Percentiles rank a stretch among this genome's conserved stretches.
phyloP scores from a whole-genome alignment of 2,329 filamentous ascomycete genomes.

The Penicillium sp. region DNA sequence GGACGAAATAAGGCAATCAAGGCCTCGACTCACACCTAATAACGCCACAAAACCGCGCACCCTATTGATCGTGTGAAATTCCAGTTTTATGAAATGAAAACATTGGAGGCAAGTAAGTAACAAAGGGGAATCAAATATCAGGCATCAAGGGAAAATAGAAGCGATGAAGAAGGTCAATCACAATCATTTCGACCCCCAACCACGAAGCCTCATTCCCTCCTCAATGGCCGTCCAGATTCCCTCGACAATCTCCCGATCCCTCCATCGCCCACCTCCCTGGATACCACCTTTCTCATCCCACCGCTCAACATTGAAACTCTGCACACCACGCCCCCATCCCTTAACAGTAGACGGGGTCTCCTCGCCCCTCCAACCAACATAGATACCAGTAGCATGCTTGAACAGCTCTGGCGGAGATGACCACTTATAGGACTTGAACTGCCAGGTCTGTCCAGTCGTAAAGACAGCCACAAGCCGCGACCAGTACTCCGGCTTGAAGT shows the following conservation, averaged over 20 bases:
- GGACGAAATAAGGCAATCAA: not conserved
- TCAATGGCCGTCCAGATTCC: conserved; percentile 89
- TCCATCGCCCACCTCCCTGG: conserved; percentile 58
- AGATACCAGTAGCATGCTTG: conserved; percentile 80
- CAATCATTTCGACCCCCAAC: conserved; percentile 60
- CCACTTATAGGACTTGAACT: conserved; percentile 99
- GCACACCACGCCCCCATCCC: conserved; percentile 81
- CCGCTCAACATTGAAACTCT: conserved; percentile 78
- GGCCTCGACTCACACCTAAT: conserved; percentile 3
- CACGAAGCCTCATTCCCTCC: conserved; percentile 78
- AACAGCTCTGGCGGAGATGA: conserved; percentile 85
- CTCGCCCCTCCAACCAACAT: conserved; percentile 88
- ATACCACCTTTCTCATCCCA: conserved; percentile 58
- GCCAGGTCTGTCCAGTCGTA: conserved; percentile 96
- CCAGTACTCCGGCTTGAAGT: conserved; percentile 99
- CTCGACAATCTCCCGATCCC: conserved; percentile 91
- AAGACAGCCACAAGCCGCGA: conserved; percentile 92
- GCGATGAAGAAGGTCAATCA: not conserved
- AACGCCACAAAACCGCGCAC: conserved; percentile 4
- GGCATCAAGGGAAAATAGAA: not conserved
- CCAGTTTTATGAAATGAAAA: not conserved
- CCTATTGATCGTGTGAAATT: conserved; percentile 3
- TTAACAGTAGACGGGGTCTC: conserved; percentile 73
- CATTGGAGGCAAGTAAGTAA: not conserved
- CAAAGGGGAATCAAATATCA: not conserved